Conservation (phyloP, 2,329 filamentous ascomycete genomes). For the Trichoderma sp. region DNA sequence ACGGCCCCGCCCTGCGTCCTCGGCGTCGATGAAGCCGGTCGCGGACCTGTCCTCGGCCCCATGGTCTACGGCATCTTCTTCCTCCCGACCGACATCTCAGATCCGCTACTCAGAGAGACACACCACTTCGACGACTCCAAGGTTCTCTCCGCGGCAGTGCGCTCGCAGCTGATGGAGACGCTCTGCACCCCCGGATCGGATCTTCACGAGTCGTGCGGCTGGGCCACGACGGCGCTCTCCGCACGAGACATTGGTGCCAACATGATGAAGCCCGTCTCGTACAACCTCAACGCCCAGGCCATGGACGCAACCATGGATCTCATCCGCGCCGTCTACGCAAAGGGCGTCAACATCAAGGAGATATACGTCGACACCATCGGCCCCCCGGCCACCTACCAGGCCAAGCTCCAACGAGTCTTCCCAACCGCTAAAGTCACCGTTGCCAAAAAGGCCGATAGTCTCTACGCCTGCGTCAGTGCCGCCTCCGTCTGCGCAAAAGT, state of each 20-base stretch:
- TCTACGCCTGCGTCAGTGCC: constrained; percentile 91
- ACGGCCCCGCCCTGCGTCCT: constrained; percentile 60
- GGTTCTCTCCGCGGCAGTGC: constrained; percentile 77
- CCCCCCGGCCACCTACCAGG: constrained; percentile 77
- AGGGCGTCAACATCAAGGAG: constrained; percentile 78
- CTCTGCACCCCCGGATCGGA: constrained; percentile 64
- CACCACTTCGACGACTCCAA: constrained; percentile 97
- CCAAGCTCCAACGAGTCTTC: constrained; percentile 78
- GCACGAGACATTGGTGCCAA: constrained; percentile 77
- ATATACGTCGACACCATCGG: constrained; percentile 97
- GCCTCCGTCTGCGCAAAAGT: constrained; percentile 96
- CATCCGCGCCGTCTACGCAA: constrained; percentile 72
- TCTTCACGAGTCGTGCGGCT: constrained; percentile 64
- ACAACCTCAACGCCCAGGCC: constrained; percentile 95
- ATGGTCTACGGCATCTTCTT: constrained; percentile 72
- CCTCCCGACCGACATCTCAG: constrained; percentile 70
- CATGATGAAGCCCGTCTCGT: constrained; percentile 68
- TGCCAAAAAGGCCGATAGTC: constrained; percentile 85
- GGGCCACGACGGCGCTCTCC: constrained; percentile 78
- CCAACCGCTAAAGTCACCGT: constrained; percentile 73
- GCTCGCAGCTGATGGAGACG: constrained; percentile 65
- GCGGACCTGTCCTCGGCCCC: constrained; percentile 85
- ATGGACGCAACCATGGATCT: constrained; percentile 86
- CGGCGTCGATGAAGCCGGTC: constrained; percentile 90
- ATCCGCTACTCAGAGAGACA: constrained; percentile 70